Evolutionary conservation across 177 flowering plant genomes (phyloP).

Genomic region (Vitis hybrid): DNA sequence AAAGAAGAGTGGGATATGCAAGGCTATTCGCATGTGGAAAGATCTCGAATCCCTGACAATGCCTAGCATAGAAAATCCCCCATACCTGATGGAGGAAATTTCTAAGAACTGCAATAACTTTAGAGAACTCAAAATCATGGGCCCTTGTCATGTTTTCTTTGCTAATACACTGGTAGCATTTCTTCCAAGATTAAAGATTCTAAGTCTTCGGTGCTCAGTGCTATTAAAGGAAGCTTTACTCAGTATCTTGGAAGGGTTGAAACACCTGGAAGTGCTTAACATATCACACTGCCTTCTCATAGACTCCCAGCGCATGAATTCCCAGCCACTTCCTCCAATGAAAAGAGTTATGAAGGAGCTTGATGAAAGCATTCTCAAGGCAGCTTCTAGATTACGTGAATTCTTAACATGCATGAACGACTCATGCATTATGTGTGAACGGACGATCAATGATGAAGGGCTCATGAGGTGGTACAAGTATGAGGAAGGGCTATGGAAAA

Average conservation of each 20-base stretch:
- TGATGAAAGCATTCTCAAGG: constrained; percentile 32
- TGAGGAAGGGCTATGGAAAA: constrained; percentile 54
- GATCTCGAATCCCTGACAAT: constrained; percentile 67
- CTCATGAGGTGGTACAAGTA: constrained; percentile 72
- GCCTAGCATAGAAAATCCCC: constrained; percentile 56
- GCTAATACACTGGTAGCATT: constrained; percentile 25
- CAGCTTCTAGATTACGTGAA: constrained; percentile 37
- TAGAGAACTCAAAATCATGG: constrained; percentile 44
- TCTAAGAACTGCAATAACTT: constrained; percentile 52
- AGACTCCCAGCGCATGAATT: constrained; percentile 15
- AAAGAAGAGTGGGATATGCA: constrained; percentile 45
- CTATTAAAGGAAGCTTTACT: constrained; percentile 41
- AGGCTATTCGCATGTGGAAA: constrained; percentile 49
- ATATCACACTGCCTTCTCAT: constrained; percentile 59
- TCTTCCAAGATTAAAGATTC: constrained; percentile 36
- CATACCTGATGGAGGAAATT: constrained; percentile 50
- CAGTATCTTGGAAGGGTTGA: constrained; percentile 42
- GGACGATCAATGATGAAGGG: constrained; percentile 52
- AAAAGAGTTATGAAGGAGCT: constrained; percentile 29
- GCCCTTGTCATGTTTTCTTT: constrained; percentile 29
- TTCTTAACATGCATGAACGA: constrained; percentile 47
- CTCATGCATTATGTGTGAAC: constrained; percentile 51
- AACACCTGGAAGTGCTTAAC: constrained; percentile 55
- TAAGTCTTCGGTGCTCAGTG: constrained; percentile 62
- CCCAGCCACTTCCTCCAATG: constrained; percentile 25